Evolutionary conservation across 805 yeast genomes (phyloP), one percentile per base, ranked within the genome.

Genomic region (Spathaspora passalidarum): DNA sequence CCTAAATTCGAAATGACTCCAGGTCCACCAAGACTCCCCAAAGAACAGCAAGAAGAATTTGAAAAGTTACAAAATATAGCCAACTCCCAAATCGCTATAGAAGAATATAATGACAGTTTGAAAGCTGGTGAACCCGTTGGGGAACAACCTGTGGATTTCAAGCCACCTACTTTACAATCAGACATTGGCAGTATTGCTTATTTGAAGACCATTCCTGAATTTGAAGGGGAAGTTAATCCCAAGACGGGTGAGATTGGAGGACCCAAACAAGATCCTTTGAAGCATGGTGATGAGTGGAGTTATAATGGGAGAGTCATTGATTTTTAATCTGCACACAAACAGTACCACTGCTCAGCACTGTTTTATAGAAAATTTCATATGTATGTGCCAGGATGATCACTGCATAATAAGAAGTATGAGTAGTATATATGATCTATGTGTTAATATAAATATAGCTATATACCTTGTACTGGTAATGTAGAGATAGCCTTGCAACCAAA

Each of bases 301-400:
- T 94, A 85, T 65, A 92, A 94, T 60, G 99, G 99, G 0, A 80
- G 98, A 61, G 97, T 89, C 23, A 92, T 98, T 1, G 99, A 94
- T 63, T 94, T 94, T 59, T 94, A 55, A 45, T 4, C 43, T n/a
- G n/a, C n/a, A n/a, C n/a, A n/a, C n/a, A n/a, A n/a, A n/a, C n/a
- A n/a, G n/a, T n/a, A n/a, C n/a, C n/a, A n/a, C n/a, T n/a, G n/a
- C n/a, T n/a, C n/a, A n/a, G n/a, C n/a, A n/a, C n/a, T n/a, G n/a
- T n/a, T n/a, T 26, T 26, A 26, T 26, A n/a, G 32, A n/a, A 26
- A 26, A n/a, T 26, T 26, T 26, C n/a, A 26, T 32, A 17, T 32
- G 13, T 22, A 22, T 22, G 25, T n/a, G n/a, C n/a, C n/a, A n/a
- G n/a, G n/a, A n/a, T n/a, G n/a, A n/a, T n/a, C n/a, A n/a, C n/a